phyloP scores from a whole-genome alignment of 257 asterid genomes.

The Anisodus acutangulus region DNA sequence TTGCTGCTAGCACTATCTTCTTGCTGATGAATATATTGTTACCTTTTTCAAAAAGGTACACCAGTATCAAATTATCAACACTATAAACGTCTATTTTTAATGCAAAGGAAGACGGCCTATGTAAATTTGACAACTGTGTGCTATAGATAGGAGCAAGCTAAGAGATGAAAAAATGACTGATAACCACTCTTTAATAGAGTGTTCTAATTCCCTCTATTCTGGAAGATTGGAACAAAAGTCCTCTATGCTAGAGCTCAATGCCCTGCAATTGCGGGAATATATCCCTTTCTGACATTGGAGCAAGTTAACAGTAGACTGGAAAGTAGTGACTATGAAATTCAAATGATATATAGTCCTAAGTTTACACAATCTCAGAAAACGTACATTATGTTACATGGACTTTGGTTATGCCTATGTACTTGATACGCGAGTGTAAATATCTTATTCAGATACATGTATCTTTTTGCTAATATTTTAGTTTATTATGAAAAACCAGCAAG shows the following conservation, averaged over 20 bases:
- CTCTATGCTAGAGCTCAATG: not conserved
- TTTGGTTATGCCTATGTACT: not conserved
- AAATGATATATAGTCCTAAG: not conserved
- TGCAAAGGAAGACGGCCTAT: not conserved
- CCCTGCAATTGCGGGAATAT: not conserved
- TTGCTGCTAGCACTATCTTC: not conserved
- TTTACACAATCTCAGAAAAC: not conserved
- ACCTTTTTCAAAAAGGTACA: not conserved
- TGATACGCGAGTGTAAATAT: not conserved
- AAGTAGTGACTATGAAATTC: not conserved
- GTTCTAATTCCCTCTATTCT: not conserved
- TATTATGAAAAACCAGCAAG: not conserved
- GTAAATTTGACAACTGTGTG: conserved; percentile 14
- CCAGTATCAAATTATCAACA: not conserved
- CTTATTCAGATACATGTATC: not conserved
- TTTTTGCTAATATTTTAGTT: not conserved
- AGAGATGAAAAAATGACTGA: not conserved
- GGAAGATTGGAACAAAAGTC: not conserved
- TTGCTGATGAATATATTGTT: not conserved
- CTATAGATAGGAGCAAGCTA: not conserved
- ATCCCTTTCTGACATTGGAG: not conserved
- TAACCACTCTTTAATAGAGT: conserved; percentile 5
- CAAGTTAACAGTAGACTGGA: conserved; percentile 2
- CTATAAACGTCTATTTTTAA: not conserved
- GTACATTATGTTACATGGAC: not conserved